A percentile compares a stretch with the other conserved stretches of the same genome.
These are phyloP conservation scores for Tricholoma bakamatsutake DNA, from an alignment of 768 basidiomycete genomes.

Conservation along the genomic window DNA sequence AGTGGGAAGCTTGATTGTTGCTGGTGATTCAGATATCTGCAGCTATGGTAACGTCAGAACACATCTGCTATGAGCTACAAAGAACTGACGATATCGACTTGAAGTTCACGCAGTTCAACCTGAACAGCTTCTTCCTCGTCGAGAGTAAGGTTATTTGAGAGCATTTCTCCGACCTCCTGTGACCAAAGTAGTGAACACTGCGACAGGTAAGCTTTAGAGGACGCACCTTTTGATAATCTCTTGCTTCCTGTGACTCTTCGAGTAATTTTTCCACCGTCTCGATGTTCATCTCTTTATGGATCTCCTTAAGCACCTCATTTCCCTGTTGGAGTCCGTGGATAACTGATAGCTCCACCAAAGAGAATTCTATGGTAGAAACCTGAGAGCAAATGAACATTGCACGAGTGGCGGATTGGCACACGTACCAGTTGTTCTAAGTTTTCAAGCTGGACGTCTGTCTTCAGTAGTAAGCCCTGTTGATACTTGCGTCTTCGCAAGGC, in stretches of 20 bases:
- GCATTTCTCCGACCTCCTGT: conserved; percentile 88
- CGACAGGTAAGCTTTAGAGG: background rate
- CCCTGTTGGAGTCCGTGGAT: conserved; percentile 91
- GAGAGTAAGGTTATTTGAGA: conserved; percentile 72
- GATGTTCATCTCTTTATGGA: conserved; percentile 89
- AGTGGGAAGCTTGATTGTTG: conserved; percentile 42
- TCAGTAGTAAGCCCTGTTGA: conserved; percentile 79
- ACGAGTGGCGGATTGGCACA: conserved; percentile 6
- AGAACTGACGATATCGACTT: conserved; percentile 52
- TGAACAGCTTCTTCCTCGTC: conserved; percentile 96
- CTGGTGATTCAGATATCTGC: conserved; percentile 20
- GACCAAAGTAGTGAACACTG: background rate
- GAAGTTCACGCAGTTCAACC: conserved; percentile 66
- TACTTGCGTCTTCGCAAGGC: conserved; percentile 91
- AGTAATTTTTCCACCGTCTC: conserved; percentile 92
- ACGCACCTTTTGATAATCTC: conserved; percentile 80
- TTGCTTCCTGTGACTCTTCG: conserved; percentile 89
- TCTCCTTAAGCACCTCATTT: conserved; percentile 86
- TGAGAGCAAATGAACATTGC: conserved; percentile 24
- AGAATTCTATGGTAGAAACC: conserved; percentile 97
- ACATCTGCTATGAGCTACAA: background rate
- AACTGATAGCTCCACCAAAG: conserved; percentile 88
- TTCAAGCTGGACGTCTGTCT: conserved; percentile 88
- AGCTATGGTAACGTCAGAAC: conserved; percentile 20
- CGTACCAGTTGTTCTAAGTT: conserved; percentile 83